phyloP scores from a whole-genome alignment of 208 protist genomes.

The Leishmania arabica region DNA sequence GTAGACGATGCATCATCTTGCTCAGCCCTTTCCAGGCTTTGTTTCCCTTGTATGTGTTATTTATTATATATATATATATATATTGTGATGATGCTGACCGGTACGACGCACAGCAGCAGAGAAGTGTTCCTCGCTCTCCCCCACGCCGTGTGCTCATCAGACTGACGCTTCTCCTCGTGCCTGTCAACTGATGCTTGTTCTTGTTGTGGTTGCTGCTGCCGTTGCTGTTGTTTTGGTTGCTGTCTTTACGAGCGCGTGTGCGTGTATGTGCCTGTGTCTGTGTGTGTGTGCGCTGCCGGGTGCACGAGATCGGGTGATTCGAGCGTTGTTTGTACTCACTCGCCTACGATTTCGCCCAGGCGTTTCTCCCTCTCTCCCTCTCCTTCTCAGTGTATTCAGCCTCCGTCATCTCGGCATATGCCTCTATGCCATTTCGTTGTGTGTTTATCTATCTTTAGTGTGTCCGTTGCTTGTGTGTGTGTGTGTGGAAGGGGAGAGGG shows the following conservation, averaged over 20 bases:
- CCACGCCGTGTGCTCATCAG: background rate
- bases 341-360: background rate
- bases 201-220: background rate
- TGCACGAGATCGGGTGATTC: background rate
- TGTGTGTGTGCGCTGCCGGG: background rate
- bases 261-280: background rate
- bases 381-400: background rate
- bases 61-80: too few relatives aligned
- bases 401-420: background rate
- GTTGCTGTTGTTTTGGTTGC: background rate
- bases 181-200: background rate
- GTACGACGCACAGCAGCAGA: too few relatives aligned
- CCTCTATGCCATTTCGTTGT: background rate
- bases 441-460: background rate
- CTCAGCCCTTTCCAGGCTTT: background rate
- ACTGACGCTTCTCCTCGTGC: background rate
- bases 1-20: background rate
- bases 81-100: too few relatives aligned
- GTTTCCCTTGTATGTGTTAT: background rate
- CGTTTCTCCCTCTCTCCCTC: background rate
- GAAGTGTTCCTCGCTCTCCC: too few relatives aligned
- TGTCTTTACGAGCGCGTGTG: background rate
- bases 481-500: background rate
- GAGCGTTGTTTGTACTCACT: background rate
- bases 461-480: background rate